Base-by-base conservation (phyloP, 768 basidiomycete genomes). In the Leccinellum luteum region DNA sequence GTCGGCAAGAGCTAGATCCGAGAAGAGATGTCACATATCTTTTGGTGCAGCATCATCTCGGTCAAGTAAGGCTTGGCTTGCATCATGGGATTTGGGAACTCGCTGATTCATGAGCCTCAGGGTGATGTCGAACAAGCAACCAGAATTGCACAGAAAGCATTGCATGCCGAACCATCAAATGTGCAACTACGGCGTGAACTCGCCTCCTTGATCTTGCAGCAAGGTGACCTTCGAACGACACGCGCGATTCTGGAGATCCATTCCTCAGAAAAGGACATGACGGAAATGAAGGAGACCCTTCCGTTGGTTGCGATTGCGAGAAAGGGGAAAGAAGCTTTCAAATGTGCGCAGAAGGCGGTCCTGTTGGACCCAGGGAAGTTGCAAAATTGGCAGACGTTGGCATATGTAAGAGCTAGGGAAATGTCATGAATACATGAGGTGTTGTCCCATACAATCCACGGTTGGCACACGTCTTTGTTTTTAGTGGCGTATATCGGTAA, bases 21-120 rank as follows among this genome's bases (percentile, higher is more conserved):
- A 69, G 76, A 35, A 78, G 85, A 56, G 81, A 90, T 60, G 85
- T 91, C 32, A 80, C 86, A 45, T 84, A 88, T 68, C 78, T 97
- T 54, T 75, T 93, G 10, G 76, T 84, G 9, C 83, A 87, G 61
- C 85, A 94, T 64, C 78, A 87, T 65, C 81, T 94, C 21, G 78
- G 79, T n/a, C 84, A 85, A 81, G 92, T 90, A 64, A 57, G 75
- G n/a, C 2, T 38, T n/a, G 7, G 17, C 27, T 23, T 49, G 49
- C 38, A 21, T n/a, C 50, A 48, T 21, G 21, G 25, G 4, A 25
- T 52, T 30, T 51, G 23, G 17, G 4, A 32, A 17, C 14, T 47
- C 47, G 34, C 48, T 65, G 41, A 58, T 25, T 19, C 45, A 48
- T 25, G 23, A 51, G 1, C 51, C 35, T 14, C 61, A 89, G 88